phyloP scores from a whole-genome alignment of 176 grass and related monocot genomes.

The Zoysia japonica region DNA sequence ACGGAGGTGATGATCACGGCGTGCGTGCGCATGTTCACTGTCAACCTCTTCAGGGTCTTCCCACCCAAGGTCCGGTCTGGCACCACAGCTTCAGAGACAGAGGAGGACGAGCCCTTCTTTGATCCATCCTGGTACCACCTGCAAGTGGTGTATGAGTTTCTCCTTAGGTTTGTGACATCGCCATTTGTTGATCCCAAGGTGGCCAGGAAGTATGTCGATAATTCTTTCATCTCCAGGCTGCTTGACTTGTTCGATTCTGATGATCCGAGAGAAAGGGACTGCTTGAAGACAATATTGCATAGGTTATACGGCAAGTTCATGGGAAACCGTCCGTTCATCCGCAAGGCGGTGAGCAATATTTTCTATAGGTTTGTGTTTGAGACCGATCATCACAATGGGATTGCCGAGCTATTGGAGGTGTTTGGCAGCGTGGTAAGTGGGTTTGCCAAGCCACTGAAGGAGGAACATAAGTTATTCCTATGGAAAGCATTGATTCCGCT shows the following conservation, averaged over 20 bases:
- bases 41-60: conserved; percentile 93
- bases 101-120: conserved; percentile 90
- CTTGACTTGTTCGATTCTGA: conserved; percentile 93
- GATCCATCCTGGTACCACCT: conserved; percentile 94
- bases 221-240: conserved; percentile 66
- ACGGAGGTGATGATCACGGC: conserved; percentile 83
- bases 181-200: conserved; percentile 80
- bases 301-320: conserved; percentile 89
- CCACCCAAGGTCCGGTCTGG: conserved; percentile 65
- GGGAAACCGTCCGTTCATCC: conserved; percentile 79
- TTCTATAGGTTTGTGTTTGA: conserved; percentile 83
- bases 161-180: conserved; percentile 83
- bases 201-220: conserved; percentile 88
- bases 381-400: conserved; percentile 79
- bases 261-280: conserved; percentile 91
- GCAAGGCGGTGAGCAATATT: conserved; percentile 85
- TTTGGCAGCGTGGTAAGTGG: conserved; percentile 88
- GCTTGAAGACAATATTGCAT: conserved; percentile 77
- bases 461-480: conserved; percentile 89
- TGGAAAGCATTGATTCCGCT: conserved; percentile 78
- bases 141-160: conserved; percentile 88
- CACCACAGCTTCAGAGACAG: conserved; percentile 49
- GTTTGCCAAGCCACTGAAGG: conserved; percentile 88
- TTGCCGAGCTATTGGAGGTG: conserved; percentile 82
- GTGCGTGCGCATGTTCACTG: conserved; percentile 70